phyloP scores from a whole-genome alignment of 371 early-diverging fungal species.

The Mortierella sp. region DNA sequence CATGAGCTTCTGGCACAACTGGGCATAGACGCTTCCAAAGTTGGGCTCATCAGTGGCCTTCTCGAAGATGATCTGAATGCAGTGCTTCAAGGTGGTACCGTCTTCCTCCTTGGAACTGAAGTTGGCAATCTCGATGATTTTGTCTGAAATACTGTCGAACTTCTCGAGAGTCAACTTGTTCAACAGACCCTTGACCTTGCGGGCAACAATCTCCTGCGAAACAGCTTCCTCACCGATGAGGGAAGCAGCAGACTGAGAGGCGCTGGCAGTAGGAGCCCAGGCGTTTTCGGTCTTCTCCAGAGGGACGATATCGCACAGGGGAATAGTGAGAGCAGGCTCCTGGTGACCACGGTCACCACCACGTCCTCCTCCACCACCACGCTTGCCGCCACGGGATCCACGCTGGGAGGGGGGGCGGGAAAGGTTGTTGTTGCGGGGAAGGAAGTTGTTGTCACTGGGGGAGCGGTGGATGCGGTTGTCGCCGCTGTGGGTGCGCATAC shows the following conservation, averaged over 20 bases:
- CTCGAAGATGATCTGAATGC: slow-evolving; percentile 87
- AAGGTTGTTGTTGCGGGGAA: slow-evolving; percentile 59
- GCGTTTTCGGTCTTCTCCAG: slow-evolving; percentile 87
- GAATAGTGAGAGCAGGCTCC: slow-evolving; percentile 71
- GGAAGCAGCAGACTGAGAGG: slow-evolving; percentile 21
- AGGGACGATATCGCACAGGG: slow-evolving; percentile 79
- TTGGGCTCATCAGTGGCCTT: slow-evolving; percentile 96
- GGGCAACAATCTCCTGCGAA: slow-evolving; percentile 73
- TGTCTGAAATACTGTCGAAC: slow-evolving; percentile 87
- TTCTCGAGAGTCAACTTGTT: slow-evolving; percentile 97
- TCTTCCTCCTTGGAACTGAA: slow-evolving; percentile 77
- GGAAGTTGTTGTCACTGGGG: slow-evolving; percentile 49
- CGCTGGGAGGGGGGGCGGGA: slow-evolving; percentile 58
- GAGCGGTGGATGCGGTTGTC: slow-evolving; percentile 57
- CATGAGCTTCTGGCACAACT: slow-evolving; percentile 83
- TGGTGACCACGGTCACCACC: slow-evolving; percentile 69
- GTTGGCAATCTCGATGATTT: slow-evolving; percentile 87
- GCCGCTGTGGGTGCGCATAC: slow-evolving; percentile 62
- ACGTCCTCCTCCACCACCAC: slow-evolving; percentile 71
- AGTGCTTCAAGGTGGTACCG: slow-evolving; percentile 79
- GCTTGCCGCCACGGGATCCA: slow-evolving; percentile 70
- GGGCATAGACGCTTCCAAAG: slow-evolving; percentile 93
- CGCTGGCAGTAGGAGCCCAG: slow-evolving; percentile 79
- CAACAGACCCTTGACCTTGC: slow-evolving; percentile 89
- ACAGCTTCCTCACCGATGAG: slow-evolving; percentile 55